Base-by-base conservation (phyloP, 805 yeast genomes). In the Saccharomycopsis fodiens region DNA sequence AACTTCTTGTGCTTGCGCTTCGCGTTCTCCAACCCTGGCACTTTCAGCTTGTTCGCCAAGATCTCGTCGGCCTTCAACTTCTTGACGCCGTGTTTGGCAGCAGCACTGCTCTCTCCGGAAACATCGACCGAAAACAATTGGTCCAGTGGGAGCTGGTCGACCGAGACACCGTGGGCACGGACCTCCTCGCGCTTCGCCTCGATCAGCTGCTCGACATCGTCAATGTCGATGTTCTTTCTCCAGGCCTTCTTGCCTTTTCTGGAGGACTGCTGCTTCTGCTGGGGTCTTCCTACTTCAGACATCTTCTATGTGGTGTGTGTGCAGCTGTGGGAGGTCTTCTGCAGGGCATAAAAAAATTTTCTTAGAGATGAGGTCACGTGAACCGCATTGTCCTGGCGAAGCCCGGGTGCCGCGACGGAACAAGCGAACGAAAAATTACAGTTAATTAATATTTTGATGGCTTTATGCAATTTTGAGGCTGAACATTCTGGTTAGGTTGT, bases 171-270 rank as follows among this genome's bases (percentile, higher is more conserved):
- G 38, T 69, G 65, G 42, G 70, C 70, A 47, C 73, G 65, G 52
- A 72, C 59, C 47, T 78, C 77, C 42, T 86, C 94, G 47, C 87
- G 70, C 42, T 71, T 70, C 37, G 74, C 78, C 54, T 82, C 91
- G 34, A 91, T 66, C 10, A 82, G 83, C 27, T 65, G 62, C 57
- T 84, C 87, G 41, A 93, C 69, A 52, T 87, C 96, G 20, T 77
- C 79, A 16, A 93, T 67, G 61, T 93, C 95, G 48, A 93, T 84
- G 63, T 93, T 86, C 64, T 87, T 87, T 61, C 95, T 78, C 94
- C 97, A 86, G 3, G 95, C 79, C 60, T 75, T 82, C 72, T 85
- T 91, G 37, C 96, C 95, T 68, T 93, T 93, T 58, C 97, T 74
- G 5, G 96, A 87, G 3, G 83, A 59, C 64, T 89, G 96, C 37